These are phyloP conservation scores for Exophiala phaeomuriformis DNA, from an alignment of 2,329 filamentous ascomycete genomes.

Conservation along the genomic window DNA sequence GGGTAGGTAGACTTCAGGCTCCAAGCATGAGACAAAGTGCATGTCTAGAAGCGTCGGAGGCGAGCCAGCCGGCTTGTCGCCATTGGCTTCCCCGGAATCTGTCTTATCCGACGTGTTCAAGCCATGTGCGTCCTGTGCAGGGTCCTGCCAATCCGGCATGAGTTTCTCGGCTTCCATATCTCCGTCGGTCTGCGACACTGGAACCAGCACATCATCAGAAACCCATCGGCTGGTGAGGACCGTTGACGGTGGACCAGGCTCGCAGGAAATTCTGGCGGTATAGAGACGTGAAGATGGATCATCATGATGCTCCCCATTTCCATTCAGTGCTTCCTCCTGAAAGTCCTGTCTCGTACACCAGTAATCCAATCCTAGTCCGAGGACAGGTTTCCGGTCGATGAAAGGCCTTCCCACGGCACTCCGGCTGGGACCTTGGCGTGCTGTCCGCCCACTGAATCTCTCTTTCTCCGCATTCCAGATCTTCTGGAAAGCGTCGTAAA, in stretches of 20 bases:
- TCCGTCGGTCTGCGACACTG: constrained; percentile 27
- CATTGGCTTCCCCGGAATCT: constrained; percentile 24
- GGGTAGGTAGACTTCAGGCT: constrained; percentile 39
- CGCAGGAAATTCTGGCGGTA: constrained; percentile 38
- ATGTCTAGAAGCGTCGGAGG: constrained; percentile 36
- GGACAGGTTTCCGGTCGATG: constrained; percentile 36
- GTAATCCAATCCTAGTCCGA: constrained; percentile 38
- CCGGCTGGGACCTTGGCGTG: constrained; percentile 37
- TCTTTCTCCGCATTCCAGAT: constrained; percentile 39
- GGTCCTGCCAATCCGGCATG: constrained; percentile 29
- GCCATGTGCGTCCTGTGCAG: constrained; percentile 4
- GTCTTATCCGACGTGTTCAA: constrained; percentile 19
- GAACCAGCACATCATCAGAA: constrained; percentile 32
- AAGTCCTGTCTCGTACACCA: constrained; percentile 30
- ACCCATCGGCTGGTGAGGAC: constrained; percentile 41
- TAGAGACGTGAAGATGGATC: constrained; percentile 28
- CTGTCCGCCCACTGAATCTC: constrained; percentile 28
- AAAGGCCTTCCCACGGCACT: constrained; percentile 37
- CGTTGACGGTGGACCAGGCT: constrained; percentile 40
- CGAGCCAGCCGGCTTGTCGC: constrained; percentile 31
- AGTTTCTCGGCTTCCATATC: constrained; percentile 38
- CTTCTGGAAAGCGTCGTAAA: constrained; percentile 38
- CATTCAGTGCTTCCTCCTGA: constrained; percentile 28
- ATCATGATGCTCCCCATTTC: constrained; percentile 22
- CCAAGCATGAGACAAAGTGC: constrained; percentile 39